Evolutionary conservation across 352 stramenopile species (phyloP).

Genomic region (Phytopythium sindhum): DNA sequence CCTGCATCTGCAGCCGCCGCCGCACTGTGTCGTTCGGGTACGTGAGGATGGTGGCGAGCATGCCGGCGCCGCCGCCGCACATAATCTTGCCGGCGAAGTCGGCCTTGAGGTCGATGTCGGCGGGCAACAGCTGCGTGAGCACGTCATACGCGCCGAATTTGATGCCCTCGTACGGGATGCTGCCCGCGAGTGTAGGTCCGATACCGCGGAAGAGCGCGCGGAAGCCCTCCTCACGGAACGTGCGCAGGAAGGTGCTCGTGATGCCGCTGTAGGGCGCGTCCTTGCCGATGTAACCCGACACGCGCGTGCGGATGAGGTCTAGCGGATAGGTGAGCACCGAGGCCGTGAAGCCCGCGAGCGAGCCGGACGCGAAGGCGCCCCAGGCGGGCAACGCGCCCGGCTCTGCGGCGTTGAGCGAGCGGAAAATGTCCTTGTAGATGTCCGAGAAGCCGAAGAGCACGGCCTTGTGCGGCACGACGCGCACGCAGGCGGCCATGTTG

Average conservation of each 20-base stretch:
- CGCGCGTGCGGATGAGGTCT: slow-evolving; percentile 78
- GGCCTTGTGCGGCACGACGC: slow-evolving; percentile 77
- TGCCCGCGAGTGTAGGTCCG: slow-evolving; percentile 62
- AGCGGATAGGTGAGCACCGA: slow-evolving; percentile 86
- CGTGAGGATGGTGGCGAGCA: slow-evolving; percentile 83
- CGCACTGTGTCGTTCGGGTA: slow-evolving; percentile 89
- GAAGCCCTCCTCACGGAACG: slow-evolving; percentile 64
- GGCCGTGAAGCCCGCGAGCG: slow-evolving; percentile 78
- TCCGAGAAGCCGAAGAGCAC: slow-evolving; percentile 85
- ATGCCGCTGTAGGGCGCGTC: slow-evolving; percentile 75
- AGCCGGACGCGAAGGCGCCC: slow-evolving; percentile 66
- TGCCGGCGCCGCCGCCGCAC: slow-evolving; percentile 71
- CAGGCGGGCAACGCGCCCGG: slow-evolving; percentile 35
- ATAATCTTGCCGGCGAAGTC: slow-evolving; percentile 68
- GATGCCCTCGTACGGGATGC: slow-evolving; percentile 78
- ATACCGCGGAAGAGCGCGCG: slow-evolving; percentile 68
- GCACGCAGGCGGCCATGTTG: slow-evolving; percentile 71
- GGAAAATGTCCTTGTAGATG: slow-evolving; percentile 82
- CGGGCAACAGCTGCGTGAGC: slow-evolving; percentile 46
- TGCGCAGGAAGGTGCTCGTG: slow-evolving; percentile 58
- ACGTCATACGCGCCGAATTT: slow-evolving; percentile 82
- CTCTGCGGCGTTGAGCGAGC: slow-evolving; percentile 20
- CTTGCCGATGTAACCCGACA: slow-evolving; percentile 69
- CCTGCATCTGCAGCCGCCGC: slow-evolving; percentile 84
- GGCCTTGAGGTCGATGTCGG: slow-evolving; percentile 55